These are phyloP conservation scores for Scolecobasidium constrictum DNA, from an alignment of 2,329 filamentous ascomycete species.

Conservation along the genomic window DNA sequence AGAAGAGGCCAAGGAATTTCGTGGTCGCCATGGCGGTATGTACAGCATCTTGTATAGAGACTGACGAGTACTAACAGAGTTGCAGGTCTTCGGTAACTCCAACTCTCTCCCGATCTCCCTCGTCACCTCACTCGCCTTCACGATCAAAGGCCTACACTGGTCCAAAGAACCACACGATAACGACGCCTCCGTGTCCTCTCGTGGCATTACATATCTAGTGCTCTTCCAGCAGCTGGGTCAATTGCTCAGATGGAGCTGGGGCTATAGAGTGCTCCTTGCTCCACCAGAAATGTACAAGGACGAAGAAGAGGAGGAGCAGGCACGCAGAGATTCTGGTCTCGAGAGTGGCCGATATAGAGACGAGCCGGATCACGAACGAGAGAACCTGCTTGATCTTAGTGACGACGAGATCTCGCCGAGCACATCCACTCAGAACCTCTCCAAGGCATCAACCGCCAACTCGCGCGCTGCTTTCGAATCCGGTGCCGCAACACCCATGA, in stretches of 20 bases:
- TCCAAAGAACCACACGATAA: constrained; percentile 83
- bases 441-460: constrained; percentile 10
- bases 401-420: constrained; percentile 6
- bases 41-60: constrained; percentile 12
- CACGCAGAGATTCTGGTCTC: constrained; percentile 13
- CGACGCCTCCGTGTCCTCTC: constrained; percentile 85
- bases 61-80: constrained; percentile 10
- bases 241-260: constrained; percentile 94
- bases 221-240: constrained; percentile 98
- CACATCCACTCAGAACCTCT: constrained; percentile 10
- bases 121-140: constrained; percentile 87
- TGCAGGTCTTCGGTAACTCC: constrained; percentile 83
- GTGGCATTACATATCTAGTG: constrained; percentile 87
- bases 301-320: constrained; percentile 40
- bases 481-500: constrained; percentile 32
- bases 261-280: constrained; percentile 87
- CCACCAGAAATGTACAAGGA: constrained; percentile 64
- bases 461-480: constrained; percentile 37
- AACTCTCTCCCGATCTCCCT: constrained; percentile 96
- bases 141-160: constrained; percentile 87
- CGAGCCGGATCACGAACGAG: constrained; percentile 30
- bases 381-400: constrained; percentile 37
- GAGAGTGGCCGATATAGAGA: constrained; percentile 47
- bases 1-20: constrained; percentile 81
- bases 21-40: constrained; percentile 84